Conservation (phyloP, 305 asterid species). For the Striga hermonthica region DNA sequence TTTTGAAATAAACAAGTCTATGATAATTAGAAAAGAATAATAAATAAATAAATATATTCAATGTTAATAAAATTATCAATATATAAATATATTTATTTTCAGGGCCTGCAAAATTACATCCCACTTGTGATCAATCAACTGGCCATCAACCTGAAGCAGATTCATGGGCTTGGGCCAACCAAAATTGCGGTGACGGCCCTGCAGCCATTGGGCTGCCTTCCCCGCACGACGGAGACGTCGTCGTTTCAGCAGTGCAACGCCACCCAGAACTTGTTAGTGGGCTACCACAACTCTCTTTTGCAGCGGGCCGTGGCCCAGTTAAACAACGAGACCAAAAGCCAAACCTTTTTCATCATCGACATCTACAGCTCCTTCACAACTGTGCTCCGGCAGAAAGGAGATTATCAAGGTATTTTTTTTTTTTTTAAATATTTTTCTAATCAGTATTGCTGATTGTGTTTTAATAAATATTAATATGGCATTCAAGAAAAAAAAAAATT, state of each 20-base stretch:
- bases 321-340: slow-evolving; percentile 39
- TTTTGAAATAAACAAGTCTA: too few species aligned
- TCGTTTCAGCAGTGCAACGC: background rate
- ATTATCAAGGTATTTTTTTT: slow-evolving; percentile 37
- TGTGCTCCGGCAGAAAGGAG: slow-evolving; percentile 36
- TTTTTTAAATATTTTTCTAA: too few species aligned
- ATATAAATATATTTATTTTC: too few species aligned
- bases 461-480: too few species aligned
- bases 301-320: slow-evolving; percentile 40
- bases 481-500: background rate
- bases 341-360: slow-evolving; percentile 42
- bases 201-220: background rate
- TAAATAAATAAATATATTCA: too few species aligned
- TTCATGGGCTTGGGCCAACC: background rate
- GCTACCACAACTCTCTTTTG: slow-evolving; percentile 43
- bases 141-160: background rate
- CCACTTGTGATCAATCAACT: background rate
- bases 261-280: slow-evolving; percentile 23
- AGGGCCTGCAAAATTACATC: too few species aligned
- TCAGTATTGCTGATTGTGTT: too few species aligned
- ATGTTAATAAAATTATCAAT: too few species aligned
- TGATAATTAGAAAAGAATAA: too few species aligned
- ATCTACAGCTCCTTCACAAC: slow-evolving; percentile 51
- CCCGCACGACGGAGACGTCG: background rate
- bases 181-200: background rate